phyloP scores from a whole-genome alignment of 1,139 yeast genomes.

The Geotrichum cucujoidarum region DNA sequence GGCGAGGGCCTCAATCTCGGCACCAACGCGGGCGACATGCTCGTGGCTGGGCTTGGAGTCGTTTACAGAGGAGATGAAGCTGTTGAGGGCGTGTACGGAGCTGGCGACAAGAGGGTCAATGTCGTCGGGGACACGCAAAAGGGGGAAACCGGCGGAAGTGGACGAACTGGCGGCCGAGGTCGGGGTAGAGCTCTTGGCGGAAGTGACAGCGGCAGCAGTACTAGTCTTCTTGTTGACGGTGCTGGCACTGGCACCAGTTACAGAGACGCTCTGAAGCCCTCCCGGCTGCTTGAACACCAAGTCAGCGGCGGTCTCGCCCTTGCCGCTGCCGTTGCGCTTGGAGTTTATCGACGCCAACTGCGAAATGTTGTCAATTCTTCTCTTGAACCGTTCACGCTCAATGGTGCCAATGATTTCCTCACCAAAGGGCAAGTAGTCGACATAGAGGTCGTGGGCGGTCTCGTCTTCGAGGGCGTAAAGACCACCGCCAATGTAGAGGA shows the following conservation, averaged over 20 bases:
- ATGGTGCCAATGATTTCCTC: slow-evolving; percentile 47
- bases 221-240: background rate
- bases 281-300: slow-evolving; percentile 1
- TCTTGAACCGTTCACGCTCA: slow-evolving; percentile 43
- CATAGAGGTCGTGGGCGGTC: slow-evolving; percentile 43
- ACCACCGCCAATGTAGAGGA: slow-evolving; percentile 38
- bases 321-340: background rate
- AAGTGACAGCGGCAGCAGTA: background rate
- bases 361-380: slow-evolving; percentile 24
- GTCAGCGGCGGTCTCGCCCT: background rate
- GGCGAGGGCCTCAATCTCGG: slow-evolving; percentile 31
- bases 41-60: slow-evolving; percentile 34
- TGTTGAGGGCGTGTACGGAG: slow-evolving; percentile 50
- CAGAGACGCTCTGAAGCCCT: slow-evolving; percentile 14
- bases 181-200: slow-evolving; percentile 3
- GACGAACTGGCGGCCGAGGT: slow-evolving; percentile 2
- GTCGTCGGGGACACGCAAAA: slow-evolving; percentile 31
- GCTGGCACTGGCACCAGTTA: background rate
- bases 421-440: slow-evolving; percentile 58
- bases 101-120: slow-evolving; percentile 46
- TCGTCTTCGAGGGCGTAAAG: slow-evolving; percentile 39
- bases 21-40: slow-evolving; percentile 29
- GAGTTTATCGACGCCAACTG: background rate
- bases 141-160: slow-evolving; percentile 24
- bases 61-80: slow-evolving; percentile 49